These are phyloP conservation scores for Rhizoctonia solani DNA, from an alignment of 1,284 basidiomycete species.

Conservation along the genomic window DNA sequence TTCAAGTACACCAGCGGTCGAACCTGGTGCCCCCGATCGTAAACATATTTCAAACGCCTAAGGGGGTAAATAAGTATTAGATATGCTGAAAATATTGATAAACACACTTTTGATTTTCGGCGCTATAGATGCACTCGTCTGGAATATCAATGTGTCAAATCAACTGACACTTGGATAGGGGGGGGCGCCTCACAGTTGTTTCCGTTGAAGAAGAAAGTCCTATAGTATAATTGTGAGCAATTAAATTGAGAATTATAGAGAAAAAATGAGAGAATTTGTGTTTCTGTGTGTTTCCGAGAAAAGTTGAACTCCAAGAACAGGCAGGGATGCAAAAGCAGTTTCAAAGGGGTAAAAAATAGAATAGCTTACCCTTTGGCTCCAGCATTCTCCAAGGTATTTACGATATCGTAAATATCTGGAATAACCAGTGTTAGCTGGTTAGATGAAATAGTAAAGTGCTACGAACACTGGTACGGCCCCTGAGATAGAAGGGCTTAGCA, in stretches of 20 bases:
- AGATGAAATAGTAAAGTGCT: no score
- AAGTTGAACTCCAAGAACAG: no score
- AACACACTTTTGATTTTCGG: constrained; percentile 30
- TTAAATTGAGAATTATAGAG: no score
- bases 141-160: background rate
- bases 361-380: constrained; percentile 35
- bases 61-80: background rate
- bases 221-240: background rate
- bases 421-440: constrained; percentile 33
- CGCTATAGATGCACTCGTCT: constrained; percentile 38
- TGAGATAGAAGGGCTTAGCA: background rate
- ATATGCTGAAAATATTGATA: background rate
- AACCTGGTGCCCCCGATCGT: constrained; percentile 34
- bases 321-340: no score
- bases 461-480: no score
- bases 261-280: no score
- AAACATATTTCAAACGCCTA: constrained; percentile 34
- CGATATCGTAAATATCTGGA: constrained; percentile 36
- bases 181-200: constrained; percentile 7
- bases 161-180: background rate
- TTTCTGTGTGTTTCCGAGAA: no score
- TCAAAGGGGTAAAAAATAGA: background rate
- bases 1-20: background rate
- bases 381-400: constrained; percentile 34
- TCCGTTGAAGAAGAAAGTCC: constrained; percentile 30